These are phyloP conservation scores for Fraxinus latifolia DNA, from an alignment of 305 asterid genomes.

Conservation along the genomic window DNA sequence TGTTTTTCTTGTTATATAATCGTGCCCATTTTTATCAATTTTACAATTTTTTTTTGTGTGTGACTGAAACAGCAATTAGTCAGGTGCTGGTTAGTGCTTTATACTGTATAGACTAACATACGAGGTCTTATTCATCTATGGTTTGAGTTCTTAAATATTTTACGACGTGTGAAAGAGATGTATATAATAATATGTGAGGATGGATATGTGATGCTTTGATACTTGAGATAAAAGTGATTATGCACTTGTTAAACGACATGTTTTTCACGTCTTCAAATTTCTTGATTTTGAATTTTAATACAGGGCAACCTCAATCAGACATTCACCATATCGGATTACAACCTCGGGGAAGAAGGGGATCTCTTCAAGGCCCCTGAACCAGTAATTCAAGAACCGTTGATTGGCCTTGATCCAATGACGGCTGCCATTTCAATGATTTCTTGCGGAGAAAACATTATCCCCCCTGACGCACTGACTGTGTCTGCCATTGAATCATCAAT, in stretches of 20 bases:
- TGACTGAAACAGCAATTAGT: neutral
- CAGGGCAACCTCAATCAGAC: slow-evolving; percentile 46
- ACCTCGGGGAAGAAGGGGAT: slow-evolving; percentile 83
- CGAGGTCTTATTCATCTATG: neutral
- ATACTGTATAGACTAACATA: neutral
- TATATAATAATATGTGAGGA: neutral
- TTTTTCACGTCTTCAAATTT: neutral
- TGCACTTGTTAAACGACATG: neutral
- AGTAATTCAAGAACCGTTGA: slow-evolving; percentile 56
- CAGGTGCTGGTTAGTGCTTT: neutral
- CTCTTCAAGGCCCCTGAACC: slow-evolving; percentile 86
- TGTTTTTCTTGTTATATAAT: neutral
- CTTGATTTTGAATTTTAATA: slow-evolving; percentile 20
- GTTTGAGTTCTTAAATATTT: neutral
- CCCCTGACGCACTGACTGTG: slow-evolving; percentile 62
- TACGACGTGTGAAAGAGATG: neutral
- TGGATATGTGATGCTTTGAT: neutral
- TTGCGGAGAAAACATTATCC: slow-evolving; percentile 63
- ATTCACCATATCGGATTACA: slow-evolving; percentile 57
- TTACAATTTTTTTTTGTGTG: neutral
- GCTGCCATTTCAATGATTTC: slow-evolving; percentile 88
- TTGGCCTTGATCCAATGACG: slow-evolving; percentile 76
- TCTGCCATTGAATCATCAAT: slow-evolving; percentile 71
- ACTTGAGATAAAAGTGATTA: neutral
- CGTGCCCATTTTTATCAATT: neutral